Evolutionary conservation across 352 stramenopile species (phyloP), one percentile per base, ranked within the genome.

Genomic region (Pythium vanterpoolii): DNA sequence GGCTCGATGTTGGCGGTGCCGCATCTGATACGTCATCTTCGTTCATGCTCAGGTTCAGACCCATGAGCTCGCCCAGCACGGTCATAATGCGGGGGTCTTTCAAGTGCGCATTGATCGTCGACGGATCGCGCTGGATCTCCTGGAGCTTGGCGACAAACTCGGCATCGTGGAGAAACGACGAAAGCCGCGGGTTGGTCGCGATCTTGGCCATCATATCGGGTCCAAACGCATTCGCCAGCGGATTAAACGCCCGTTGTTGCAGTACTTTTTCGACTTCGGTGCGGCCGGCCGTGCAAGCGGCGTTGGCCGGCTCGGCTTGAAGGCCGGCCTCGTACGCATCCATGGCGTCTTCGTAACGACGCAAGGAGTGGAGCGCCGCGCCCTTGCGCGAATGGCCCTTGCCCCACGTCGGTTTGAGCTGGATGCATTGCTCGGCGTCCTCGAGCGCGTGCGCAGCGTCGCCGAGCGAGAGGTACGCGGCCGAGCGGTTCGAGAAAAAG

Each of bases 371-470:
- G 31, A 99, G 80, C 16, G 97, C 97, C 16, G 97, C 97, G 46
- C 97, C 98, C 79, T 99, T 99, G 65, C 98, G 87, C 24, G 86
- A 93, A 77, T 99, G 99, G 36, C 96, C 97, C 76, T 99, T 99
- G 48, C 90, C 68, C 95, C 98, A 99, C 57, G 92, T 78, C 0
- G 71, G 70, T 66, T 99, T 98, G 53, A 98, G 68, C 30, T 77
- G 64, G 54, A 99, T 98, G 75, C 96, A 99, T 27, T 82, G 57
- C 46, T 99, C 90, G 9, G 97, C 97, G 75, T 99, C 98, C 64
- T 97, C 87, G 19, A 99, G 77, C 14, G 98, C 98, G 57, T 97
- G 93, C 28, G 88, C 56, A 7, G 86, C 86, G 69, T 99, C 85
- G 19, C 91, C 79, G 40, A 96, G 79, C 64, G 89, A 97, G 48